Evolutionary conservation across 2,329 filamentous ascomycete species (phyloP).

Genomic region (Microsporum audouinii): DNA sequence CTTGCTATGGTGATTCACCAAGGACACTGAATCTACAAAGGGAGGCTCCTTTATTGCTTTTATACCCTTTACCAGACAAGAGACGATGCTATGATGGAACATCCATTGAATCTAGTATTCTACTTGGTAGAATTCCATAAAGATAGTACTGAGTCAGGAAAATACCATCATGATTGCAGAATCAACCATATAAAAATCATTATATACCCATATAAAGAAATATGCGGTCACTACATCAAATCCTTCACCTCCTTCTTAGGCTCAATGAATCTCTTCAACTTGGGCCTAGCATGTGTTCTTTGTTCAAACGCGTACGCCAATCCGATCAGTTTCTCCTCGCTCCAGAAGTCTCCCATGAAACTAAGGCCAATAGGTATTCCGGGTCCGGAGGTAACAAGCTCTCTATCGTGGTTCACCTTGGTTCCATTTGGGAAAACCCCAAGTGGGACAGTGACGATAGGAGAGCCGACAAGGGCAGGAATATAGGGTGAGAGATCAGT

Average conservation of each 20-base stretch:
- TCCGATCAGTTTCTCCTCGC: constrained; percentile 51
- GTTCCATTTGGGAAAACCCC: constrained; percentile 44
- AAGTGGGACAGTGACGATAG: constrained; percentile 53
- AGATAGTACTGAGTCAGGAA: not conserved
- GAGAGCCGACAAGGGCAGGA: constrained; percentile 47
- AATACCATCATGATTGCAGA: not conserved
- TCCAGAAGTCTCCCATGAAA: constrained; percentile 51
- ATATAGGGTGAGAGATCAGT: constrained; percentile 39
- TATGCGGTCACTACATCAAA: constrained; percentile 17
- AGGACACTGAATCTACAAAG: not conserved
- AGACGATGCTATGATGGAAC: not conserved
- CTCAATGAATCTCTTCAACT: constrained; percentile 39
- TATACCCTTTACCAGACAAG: not conserved
- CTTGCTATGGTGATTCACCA: not conserved
- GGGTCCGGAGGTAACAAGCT: constrained; percentile 44
- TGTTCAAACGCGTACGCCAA: constrained; percentile 61
- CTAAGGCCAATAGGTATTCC: constrained; percentile 51
- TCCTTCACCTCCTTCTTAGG: constrained; percentile 40
- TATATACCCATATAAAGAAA: not conserved
- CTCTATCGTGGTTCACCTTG: constrained; percentile 37
- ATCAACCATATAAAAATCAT: not conserved
- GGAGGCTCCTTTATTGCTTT: not conserved
- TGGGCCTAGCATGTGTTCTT: constrained; percentile 39
- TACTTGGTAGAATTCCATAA: not conserved
- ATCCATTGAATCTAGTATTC: not conserved